Evolutionary conservation across 306 rosid genomes (phyloP).

Genomic region (Pterocarpus macrocarpus): DNA sequence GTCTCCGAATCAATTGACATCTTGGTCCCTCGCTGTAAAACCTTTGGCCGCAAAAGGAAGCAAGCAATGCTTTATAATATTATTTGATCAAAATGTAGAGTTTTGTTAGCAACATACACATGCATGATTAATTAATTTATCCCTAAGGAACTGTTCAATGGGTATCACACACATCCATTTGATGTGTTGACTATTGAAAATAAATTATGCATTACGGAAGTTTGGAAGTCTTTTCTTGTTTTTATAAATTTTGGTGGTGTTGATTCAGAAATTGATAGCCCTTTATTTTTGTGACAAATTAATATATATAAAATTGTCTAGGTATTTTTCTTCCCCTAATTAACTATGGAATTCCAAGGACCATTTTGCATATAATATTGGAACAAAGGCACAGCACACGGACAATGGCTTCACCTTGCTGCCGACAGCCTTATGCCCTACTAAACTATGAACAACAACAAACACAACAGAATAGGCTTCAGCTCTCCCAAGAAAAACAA

Average conservation of each 20-base stretch:
- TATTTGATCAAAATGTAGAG: not conserved
- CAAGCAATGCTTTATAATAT: not conserved
- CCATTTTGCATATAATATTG: not conserved
- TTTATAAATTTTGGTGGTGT: not conserved
- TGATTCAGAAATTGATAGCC: constrained; percentile 7
- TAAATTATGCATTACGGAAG: not conserved
- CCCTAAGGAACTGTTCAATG: not conserved
- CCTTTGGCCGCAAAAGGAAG: not conserved
- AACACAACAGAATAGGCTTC: not conserved
- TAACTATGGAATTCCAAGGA: not conserved
- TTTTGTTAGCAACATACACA: not conserved
- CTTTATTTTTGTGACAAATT: not conserved
- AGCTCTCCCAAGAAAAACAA: not conserved
- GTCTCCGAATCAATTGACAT: constrained; percentile 5
- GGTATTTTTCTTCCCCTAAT: not conserved
- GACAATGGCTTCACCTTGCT: not conserved
- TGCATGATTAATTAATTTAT: constrained; percentile 3
- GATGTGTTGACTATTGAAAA: not conserved
- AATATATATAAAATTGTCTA: not conserved
- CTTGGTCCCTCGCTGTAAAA: constrained; percentile 26
- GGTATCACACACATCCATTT: not conserved
- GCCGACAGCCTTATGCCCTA: constrained; percentile 35
- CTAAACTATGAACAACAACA: not conserved
- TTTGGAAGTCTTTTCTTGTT: not conserved
- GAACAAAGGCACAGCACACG: not conserved